Conservation (phyloP, 495 filamentous ascomycete species). For the Penicillium silybi region DNA sequence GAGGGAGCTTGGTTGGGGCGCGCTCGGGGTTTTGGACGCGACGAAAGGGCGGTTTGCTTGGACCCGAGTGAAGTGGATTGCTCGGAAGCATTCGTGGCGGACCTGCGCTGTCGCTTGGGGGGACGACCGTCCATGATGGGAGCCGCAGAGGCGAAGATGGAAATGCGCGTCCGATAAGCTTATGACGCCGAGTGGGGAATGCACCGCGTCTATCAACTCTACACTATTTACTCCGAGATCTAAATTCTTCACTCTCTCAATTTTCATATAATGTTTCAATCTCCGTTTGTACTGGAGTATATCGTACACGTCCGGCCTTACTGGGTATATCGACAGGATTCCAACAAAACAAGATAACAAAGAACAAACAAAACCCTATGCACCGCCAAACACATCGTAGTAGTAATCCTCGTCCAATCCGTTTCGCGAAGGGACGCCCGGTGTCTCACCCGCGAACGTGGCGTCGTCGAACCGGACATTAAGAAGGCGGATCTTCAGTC, state of each 20-base stretch:
- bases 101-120: slow-evolving; percentile 44
- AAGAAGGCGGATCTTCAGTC: slow-evolving; percentile 85
- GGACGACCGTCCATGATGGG: slow-evolving; percentile 45
- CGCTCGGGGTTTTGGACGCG: slow-evolving; percentile 12
- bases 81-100: slow-evolving; percentile 1
- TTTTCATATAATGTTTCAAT: no score
- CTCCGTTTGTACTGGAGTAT: not conserved
- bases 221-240: not conserved
- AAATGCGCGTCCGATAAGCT: slow-evolving; percentile 16
- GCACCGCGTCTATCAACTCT: not conserved
- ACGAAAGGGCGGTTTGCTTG: slow-evolving; percentile 9
- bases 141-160: slow-evolving; percentile 5
- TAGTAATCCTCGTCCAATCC: slow-evolving; percentile 53
- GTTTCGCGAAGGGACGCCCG: slow-evolving; percentile 43
- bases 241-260: no score
- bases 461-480: slow-evolving; percentile 86
- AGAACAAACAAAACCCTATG: slow-evolving; percentile 11
- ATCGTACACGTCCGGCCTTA: slow-evolving; percentile 12
- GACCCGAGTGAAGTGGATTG: not conserved
- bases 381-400: slow-evolving; percentile 52
- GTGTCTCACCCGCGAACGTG: slow-evolving; percentile 42
- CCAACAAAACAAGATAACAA: not conserved
- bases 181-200: slow-evolving; percentile 10
- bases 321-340: slow-evolving; percentile 18
- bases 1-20: slow-evolving; percentile 4